Conservation (phyloP, 1,139 yeast genomes). For the Kodamaea derodonti region DNA sequence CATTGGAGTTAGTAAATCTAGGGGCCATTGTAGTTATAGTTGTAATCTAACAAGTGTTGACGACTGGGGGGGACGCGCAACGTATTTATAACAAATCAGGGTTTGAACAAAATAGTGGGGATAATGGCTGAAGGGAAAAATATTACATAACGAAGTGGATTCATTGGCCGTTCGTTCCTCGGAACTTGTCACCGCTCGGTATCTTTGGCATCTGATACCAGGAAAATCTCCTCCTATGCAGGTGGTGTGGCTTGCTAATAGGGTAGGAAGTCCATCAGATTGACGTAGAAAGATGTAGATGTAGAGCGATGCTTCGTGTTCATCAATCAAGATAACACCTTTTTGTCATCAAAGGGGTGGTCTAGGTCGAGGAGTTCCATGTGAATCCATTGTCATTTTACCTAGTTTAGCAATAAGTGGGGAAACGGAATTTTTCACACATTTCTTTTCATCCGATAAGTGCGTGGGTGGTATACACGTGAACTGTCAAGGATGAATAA, state of each 20-base stretch:
- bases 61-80: neutral
- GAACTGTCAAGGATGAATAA: no score
- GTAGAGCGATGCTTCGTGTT: no score
- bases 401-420: neutral
- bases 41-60: neutral
- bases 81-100: conserved; percentile 1
- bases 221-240: neutral
- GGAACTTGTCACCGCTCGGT: neutral
- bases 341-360: neutral
- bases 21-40: conserved; percentile 24
- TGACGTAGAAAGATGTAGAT: neutral
- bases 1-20: conserved; percentile 65
- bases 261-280: neutral
- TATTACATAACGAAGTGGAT: conserved; percentile 6
- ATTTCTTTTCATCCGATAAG: conserved; percentile 2
- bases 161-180: conserved; percentile 5
- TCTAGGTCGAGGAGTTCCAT: neutral
- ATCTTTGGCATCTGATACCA: neutral
- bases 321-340: no score
- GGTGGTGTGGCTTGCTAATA: neutral
- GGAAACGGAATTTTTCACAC: neutral
- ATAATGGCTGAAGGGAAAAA: conserved; percentile 2
- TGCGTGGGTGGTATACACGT: conserved; percentile 2
- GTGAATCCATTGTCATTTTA: neutral
- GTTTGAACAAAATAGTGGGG: neutral